Evolutionary conservation across 1,284 basidiomycete species (phyloP).

Genomic region (Apiotrichum sp.): DNA sequence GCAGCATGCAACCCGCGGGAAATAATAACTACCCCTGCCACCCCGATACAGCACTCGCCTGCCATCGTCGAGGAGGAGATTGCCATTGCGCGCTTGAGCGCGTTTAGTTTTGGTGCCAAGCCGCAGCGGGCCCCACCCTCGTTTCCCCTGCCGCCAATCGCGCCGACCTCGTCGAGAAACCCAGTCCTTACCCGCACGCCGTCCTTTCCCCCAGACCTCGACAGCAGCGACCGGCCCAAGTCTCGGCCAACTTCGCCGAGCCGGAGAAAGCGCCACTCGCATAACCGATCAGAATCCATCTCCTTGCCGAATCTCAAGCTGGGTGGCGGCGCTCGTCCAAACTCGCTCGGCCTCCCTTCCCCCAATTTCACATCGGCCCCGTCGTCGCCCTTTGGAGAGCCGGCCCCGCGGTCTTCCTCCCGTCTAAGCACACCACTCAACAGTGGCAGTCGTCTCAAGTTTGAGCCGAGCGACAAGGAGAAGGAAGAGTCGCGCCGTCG

Average conservation of each 20-base stretch:
- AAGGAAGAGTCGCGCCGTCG: conserved; percentile 38
- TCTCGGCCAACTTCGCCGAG: conserved; percentile 20
- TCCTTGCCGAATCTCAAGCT: conserved; percentile 42
- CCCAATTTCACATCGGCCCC: conserved; percentile 32
- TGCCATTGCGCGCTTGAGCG: conserved; percentile 22
- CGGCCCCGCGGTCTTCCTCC: conserved; percentile 10
- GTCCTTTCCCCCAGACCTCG: conserved; percentile 2
- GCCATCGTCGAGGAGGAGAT: conserved; percentile 9
- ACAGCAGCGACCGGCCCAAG: conserved; percentile 7
- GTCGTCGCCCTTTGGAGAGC: conserved; percentile 24
- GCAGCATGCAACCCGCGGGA: conserved; percentile 11
- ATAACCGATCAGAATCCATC: conserved; percentile 44
- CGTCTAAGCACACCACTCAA: background rate
- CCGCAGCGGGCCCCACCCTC: conserved; percentile 10
- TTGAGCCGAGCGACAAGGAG: conserved; percentile 42
- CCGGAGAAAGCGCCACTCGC: conserved; percentile 33
- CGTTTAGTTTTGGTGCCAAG: conserved; percentile 40
- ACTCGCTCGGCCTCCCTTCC: conserved; percentile 31
- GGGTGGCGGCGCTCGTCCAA: conserved; percentile 19
- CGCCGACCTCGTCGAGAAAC: conserved; percentile 1
- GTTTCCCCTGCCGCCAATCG: conserved; percentile 11
- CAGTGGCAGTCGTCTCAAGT: conserved; percentile 29
- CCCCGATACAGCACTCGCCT: conserved; percentile 17
- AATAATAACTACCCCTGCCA: conserved; percentile 32
- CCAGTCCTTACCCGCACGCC: conserved; percentile 1